Percentiles rank a stretch among this genome's conserved stretches.
These are phyloP conservation scores for Ogataea thermomethanolica DNA, from an alignment of 805 yeast genomes.

Conservation along the genomic window DNA sequence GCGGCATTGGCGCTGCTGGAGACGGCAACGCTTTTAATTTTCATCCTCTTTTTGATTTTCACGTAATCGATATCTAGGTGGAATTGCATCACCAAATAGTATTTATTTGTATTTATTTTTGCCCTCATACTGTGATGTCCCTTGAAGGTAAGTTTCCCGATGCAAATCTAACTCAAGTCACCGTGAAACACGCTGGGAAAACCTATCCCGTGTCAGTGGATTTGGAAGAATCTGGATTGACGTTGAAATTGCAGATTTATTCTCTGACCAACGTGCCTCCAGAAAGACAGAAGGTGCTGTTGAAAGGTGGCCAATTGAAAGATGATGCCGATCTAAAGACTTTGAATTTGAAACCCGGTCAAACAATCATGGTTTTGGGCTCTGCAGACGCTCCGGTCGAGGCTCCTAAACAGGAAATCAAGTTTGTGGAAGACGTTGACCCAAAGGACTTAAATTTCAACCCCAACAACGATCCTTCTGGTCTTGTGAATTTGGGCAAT, in stretches of 20 bases:
- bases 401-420: slow-evolving; percentile 47
- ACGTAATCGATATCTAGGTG: background rate
- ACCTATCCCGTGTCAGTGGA: slow-evolving; percentile 56
- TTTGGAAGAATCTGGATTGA: slow-evolving; percentile 52
- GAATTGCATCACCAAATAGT: background rate
- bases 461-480: slow-evolving; percentile 50
- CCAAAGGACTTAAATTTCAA: slow-evolving; percentile 18
- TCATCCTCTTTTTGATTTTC: background rate
- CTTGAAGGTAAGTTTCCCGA: slow-evolving; percentile 3
- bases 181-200: slow-evolving; percentile 68
- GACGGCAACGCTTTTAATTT: background rate
- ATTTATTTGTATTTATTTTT: slow-evolving; percentile 6
- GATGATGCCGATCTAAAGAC: slow-evolving; percentile 55
- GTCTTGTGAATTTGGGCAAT: slow-evolving; percentile 67
- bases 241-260: slow-evolving; percentile 66
- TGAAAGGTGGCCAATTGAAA: slow-evolving; percentile 82
- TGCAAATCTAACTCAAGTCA: slow-evolving; percentile 26
- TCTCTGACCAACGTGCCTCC: slow-evolving; percentile 79
- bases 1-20: background rate
- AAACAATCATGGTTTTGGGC: slow-evolving; percentile 84
- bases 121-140: slow-evolving; percentile 8
- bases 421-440: slow-evolving; percentile 65
- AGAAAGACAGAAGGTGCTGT: slow-evolving; percentile 83
- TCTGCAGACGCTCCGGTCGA: slow-evolving; percentile 49
- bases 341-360: slow-evolving; percentile 59